Percentiles rank a stretch among this genome's conserved stretches.
phyloP scores from a whole-genome alignment of 345 rosid species.

The Eutrema japonicum region DNA sequence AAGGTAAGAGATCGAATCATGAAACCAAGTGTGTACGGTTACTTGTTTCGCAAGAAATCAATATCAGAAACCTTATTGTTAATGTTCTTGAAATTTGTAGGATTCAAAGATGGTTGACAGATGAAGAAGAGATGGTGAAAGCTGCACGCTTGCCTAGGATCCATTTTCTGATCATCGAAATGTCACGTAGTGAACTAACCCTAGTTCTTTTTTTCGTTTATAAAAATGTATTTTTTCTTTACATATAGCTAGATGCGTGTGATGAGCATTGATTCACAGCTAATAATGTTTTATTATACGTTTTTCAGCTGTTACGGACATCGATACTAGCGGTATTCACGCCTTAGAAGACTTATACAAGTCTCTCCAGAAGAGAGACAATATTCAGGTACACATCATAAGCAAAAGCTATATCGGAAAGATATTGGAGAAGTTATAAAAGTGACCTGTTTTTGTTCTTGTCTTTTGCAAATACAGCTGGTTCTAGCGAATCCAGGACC shows the following conservation, averaged over 20 bases:
- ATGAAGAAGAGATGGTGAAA: slow-evolving; percentile 61
- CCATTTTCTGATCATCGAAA: slow-evolving; percentile 67
- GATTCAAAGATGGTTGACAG: slow-evolving; percentile 74
- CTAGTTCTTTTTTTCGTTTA: neutral
- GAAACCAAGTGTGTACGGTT: neutral
- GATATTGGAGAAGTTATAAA: neutral
- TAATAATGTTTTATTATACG: slow-evolving; percentile 3
- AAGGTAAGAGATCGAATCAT: slow-evolving; percentile 49
- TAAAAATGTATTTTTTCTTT: neutral
- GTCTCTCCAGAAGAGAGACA: slow-evolving; percentile 63
- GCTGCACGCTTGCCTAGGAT: slow-evolving; percentile 49
- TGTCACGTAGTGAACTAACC: slow-evolving; percentile 60
- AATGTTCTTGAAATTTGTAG: slow-evolving; percentile 44
- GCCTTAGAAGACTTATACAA: slow-evolving; percentile 70
- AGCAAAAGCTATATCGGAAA: slow-evolving; percentile 7
- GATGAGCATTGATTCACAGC: neutral
- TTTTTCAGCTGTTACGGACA: slow-evolving; percentile 75
- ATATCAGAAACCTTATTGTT: neutral
- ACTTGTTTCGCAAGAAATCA: slow-evolving; percentile 1
- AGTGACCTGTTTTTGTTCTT: neutral
- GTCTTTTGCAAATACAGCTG: slow-evolving; percentile 48
- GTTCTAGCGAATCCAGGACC: slow-evolving; percentile 80
- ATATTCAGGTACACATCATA: slow-evolving; percentile 51
- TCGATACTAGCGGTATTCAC: slow-evolving; percentile 87
- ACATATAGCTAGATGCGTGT: neutral